phyloP scores from a whole-genome alignment of 106 monocot genomes.

The Allium fistulosum region DNA sequence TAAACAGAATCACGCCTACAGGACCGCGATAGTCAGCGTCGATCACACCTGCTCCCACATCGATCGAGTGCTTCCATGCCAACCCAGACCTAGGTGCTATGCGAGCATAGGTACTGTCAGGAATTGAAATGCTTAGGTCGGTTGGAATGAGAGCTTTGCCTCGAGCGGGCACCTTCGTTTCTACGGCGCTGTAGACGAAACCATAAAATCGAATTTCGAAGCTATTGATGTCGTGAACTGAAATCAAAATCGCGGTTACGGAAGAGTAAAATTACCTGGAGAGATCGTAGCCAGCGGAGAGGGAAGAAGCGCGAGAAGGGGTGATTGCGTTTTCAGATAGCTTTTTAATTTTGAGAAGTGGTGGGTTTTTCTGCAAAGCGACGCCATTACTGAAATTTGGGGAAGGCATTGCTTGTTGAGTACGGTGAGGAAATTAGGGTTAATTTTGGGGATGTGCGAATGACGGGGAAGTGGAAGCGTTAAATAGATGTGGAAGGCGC shows the following conservation, averaged over 20 bases:
- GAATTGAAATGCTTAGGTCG: conserved; percentile 72
- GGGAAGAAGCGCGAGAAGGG: conserved; percentile 42
- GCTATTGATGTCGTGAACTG: background rate
- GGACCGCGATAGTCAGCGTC: conserved; percentile 88
- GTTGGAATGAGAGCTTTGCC: conserved; percentile 67
- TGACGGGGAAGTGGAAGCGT: too few relatives aligned
- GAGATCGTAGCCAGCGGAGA: conserved; percentile 71
- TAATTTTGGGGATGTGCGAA: too few relatives aligned
- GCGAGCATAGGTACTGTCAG: conserved; percentile 59
- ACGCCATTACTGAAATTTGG: too few relatives aligned
- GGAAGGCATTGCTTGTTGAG: too few relatives aligned
- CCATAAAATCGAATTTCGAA: background rate
- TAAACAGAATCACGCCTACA: conserved; percentile 67
- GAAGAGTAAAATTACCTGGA: conserved; percentile 28
- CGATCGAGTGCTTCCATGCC: conserved; percentile 88
- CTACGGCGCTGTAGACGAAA: conserved; percentile 27
- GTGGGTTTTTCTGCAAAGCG: background rate
- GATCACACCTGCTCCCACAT: conserved; percentile 78
- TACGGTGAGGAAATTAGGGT: too few relatives aligned
- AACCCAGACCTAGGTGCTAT: conserved; percentile 82
- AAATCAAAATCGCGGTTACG: background rate
- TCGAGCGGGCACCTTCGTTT: conserved; percentile 36
- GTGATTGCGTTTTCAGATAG: conserved; percentile 50
- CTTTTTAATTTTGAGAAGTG: conserved; percentile 51
- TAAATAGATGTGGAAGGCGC: too few relatives aligned